Conservation (phyloP, 1,284 basidiomycete species). For the Leccinum pallidistipes region DNA sequence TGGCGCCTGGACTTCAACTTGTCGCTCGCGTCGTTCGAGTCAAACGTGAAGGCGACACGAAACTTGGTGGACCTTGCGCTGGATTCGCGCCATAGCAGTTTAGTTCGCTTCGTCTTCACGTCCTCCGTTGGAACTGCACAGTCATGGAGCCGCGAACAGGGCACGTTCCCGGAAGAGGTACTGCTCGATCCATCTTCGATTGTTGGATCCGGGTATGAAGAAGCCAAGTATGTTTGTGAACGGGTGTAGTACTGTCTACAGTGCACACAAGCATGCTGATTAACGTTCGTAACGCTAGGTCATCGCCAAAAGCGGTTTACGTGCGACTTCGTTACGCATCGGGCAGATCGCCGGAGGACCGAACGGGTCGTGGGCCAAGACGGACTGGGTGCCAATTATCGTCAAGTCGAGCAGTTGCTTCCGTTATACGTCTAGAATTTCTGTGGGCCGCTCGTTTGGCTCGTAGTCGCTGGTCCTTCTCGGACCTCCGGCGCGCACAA, state of each 20-base stretch:
- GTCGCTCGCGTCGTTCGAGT: conserved; percentile 3
- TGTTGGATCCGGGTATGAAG: conserved; percentile 8
- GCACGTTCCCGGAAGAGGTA: conserved; percentile 6
- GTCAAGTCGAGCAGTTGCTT: conserved; percentile 10
- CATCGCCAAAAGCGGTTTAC: conserved; percentile 26
- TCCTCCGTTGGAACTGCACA: conserved; percentile 7
- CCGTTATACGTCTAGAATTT: no score
- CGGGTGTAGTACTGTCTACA: not conserved
- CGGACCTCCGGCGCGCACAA: no score
- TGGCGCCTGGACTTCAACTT: conserved; percentile 16
- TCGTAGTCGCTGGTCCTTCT: no score
- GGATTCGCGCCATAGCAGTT: not conserved
- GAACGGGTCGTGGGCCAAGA: conserved; percentile 32
- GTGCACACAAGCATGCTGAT: not conserved
- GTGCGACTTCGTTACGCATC: conserved; percentile 28
- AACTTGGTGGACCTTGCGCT: conserved; percentile 8
- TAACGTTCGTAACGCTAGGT: conserved; percentile 13
- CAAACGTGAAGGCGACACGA: conserved; percentile 4
- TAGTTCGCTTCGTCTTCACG: conserved; percentile 1
- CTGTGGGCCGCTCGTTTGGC: no score
- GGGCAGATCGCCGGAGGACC: conserved; percentile 35
- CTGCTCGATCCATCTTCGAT: not conserved
- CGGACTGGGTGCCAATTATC: conserved; percentile 35
- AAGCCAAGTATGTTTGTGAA: conserved; percentile 10
- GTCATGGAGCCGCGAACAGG: conserved; percentile 3